Percentiles rank a stretch among this genome's conserved stretches.
phyloP scores from a whole-genome alignment of 768 basidiomycete genomes.

The Lenzites betulinus region DNA sequence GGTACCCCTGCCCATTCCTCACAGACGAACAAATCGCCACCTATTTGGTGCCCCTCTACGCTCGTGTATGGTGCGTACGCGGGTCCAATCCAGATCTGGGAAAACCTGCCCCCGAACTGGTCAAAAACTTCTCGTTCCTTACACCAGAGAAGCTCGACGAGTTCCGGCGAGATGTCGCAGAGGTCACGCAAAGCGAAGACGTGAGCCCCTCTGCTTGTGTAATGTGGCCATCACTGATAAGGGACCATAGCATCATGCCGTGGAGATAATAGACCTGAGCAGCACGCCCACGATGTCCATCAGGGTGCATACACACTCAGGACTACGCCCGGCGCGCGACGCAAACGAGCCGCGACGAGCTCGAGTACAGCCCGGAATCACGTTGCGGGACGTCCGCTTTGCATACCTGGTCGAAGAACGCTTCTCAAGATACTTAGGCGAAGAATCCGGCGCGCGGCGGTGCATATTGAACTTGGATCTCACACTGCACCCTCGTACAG shows the following conservation, averaged over 20 bases:
- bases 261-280: not conserved
- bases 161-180: conserved; percentile 1
- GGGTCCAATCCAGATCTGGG: not conserved
- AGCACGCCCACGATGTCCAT: conserved; percentile 7
- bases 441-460: not conserved
- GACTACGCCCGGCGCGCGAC: not conserved
- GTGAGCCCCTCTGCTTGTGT: not conserved
- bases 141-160: not conserved
- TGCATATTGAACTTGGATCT: not conserved
- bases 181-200: conserved; percentile 8
- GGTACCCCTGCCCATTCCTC: conserved; percentile 27
- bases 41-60: conserved; percentile 21
- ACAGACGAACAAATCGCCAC: conserved; percentile 11
- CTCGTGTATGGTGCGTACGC: conserved; percentile 10
- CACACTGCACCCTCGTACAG: not conserved
- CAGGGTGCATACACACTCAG: conserved; percentile 13
- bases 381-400: conserved; percentile 52
- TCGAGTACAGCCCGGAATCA: conserved; percentile 42
- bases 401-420: conserved; percentile 44
- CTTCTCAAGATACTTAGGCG: not conserved
- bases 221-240: not conserved
- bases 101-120: conserved; percentile 11
- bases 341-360: conserved; percentile 13
- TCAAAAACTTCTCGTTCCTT: conserved; percentile 10
- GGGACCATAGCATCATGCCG: conserved; percentile 6